These are phyloP conservation scores for Boletus sp. DNA, from an alignment of 768 basidiomycete species.

Conservation along the genomic window DNA sequence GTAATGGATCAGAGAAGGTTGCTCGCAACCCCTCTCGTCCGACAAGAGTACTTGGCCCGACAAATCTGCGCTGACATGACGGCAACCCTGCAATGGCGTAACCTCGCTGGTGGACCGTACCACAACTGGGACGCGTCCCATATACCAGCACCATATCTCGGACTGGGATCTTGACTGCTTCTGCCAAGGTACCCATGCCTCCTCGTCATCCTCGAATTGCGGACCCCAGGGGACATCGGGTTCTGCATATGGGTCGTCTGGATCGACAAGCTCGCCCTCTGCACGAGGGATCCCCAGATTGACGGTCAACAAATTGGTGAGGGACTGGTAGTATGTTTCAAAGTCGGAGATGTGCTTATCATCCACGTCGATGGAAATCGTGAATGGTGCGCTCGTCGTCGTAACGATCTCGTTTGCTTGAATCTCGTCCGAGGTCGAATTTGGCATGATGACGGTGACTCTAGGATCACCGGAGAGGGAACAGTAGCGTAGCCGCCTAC, in stretches of 20 bases:
- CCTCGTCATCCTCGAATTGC: slow-evolving; percentile 14
- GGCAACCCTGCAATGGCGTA: not conserved
- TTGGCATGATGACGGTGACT: slow-evolving; percentile 2
- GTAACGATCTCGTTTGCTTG: not conserved
- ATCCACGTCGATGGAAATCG: slow-evolving; percentile 1
- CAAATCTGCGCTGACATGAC: not conserved
- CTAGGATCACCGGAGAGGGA: too few species aligned
- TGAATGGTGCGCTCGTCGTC: slow-evolving; percentile 4
- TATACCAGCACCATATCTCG: not conserved
- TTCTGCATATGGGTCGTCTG: slow-evolving; percentile 2
- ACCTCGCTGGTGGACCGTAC: not conserved
- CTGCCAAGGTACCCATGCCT: slow-evolving; percentile 21
- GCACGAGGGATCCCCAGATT: not conserved
- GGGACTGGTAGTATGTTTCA: slow-evolving; percentile 12
- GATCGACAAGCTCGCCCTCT: not conserved
- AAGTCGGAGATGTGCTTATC: slow-evolving; percentile 3
- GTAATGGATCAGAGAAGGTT: slow-evolving; percentile 12
- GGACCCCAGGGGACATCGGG: not conserved
- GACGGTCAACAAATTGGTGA: slow-evolving; percentile 5
- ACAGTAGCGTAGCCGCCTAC: too few species aligned
- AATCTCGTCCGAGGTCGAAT: slow-evolving; percentile 5
- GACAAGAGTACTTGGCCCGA: slow-evolving; percentile 6
- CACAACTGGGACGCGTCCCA: not conserved
- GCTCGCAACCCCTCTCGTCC: not conserved
- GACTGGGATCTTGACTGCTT: not conserved